Conservation (phyloP, 805 yeast species). For the Cyberlindnera galapagoensis region DNA sequence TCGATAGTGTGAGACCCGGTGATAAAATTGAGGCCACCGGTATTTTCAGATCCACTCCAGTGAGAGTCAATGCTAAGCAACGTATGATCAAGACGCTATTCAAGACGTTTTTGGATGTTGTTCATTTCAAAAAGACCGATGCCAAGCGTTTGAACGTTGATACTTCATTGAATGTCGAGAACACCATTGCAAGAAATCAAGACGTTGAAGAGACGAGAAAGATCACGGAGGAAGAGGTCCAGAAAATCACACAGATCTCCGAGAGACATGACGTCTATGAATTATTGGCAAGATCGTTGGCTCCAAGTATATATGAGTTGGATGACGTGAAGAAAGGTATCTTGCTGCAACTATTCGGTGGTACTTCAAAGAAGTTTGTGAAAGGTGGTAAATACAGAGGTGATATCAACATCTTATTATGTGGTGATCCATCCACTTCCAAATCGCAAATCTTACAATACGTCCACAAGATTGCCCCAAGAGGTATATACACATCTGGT, state of each 20-base stretch:
- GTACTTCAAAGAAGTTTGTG: slow-evolving; percentile 79
- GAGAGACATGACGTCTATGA: slow-evolving; percentile 78
- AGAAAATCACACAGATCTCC: slow-evolving; percentile 53
- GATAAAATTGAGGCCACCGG: slow-evolving; percentile 95
- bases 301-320: slow-evolving; percentile 95
- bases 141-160: slow-evolving; percentile 78
- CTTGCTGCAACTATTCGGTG: slow-evolving; percentile 88
- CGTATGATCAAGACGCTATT: slow-evolving; percentile 76
- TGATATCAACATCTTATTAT: slow-evolving; percentile 81
- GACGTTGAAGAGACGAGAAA: slow-evolving; percentile 75
- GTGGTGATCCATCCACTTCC: slow-evolving; percentile 98
- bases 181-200: slow-evolving; percentile 45
- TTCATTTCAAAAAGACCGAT: slow-evolving; percentile 84
- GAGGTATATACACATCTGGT: slow-evolving; percentile 98
- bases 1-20: slow-evolving; percentile 93
- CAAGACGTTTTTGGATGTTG: slow-evolving; percentile 92
- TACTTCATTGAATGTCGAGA: slow-evolving; percentile 48
- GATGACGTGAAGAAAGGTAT: slow-evolving; percentile 97
- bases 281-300: slow-evolving; percentile 79
- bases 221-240: slow-evolving; percentile 64
- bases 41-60: slow-evolving; percentile 87
- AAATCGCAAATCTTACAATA: slow-evolving; percentile 92
- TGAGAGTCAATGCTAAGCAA: slow-evolving; percentile 78
- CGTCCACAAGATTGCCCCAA: slow-evolving; percentile 95
- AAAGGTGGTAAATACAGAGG: slow-evolving; percentile 97